phyloP scores from a whole-genome alignment of 495 filamentous ascomycete genomes.

The Daldinia decipiens region DNA sequence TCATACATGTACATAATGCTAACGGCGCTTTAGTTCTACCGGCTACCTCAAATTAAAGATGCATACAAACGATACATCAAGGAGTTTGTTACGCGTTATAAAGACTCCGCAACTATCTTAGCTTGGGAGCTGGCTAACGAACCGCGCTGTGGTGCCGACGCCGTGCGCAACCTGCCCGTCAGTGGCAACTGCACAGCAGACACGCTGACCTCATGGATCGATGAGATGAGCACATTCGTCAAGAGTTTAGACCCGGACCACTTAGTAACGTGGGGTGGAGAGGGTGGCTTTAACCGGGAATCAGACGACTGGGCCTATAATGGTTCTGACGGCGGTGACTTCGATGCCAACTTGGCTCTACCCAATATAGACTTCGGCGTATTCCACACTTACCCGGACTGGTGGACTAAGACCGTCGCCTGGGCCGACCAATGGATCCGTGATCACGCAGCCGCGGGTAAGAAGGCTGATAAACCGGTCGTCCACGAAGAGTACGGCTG shows the following conservation, averaged over 20 bases:
- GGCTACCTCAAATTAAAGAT: constrained; percentile 62
- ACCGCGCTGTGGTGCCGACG: constrained; percentile 68
- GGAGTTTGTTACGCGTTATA: constrained; percentile 70
- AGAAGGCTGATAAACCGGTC: constrained; percentile 67
- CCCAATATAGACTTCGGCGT: constrained; percentile 70
- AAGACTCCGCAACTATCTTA: constrained; percentile 66
- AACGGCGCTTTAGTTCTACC: constrained; percentile 65
- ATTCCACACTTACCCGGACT: constrained; percentile 69
- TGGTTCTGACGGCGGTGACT: constrained; percentile 67
- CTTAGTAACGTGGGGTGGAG: constrained; percentile 75
- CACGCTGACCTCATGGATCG: constrained; percentile 70
- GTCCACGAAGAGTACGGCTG: constrained; percentile 67
- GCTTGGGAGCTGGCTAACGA: constrained; percentile 80
- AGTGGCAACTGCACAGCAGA: constrained; percentile 58
- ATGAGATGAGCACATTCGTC: constrained; percentile 68
- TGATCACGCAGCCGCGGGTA: constrained; percentile 65
- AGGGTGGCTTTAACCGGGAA: constrained; percentile 49
- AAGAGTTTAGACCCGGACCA: constrained; percentile 71
- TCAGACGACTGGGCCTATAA: constrained; percentile 52
- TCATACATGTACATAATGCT: background rate
- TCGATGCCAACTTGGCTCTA: constrained; percentile 62
- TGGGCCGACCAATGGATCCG: constrained; percentile 66
- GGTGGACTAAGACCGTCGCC: constrained; percentile 50
- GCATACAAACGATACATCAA: constrained; percentile 72
- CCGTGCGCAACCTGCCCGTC: constrained; percentile 47